phyloP scores from a whole-genome alignment of 2,329 filamentous ascomycete genomes.

The Trichophyton schoenleinii region DNA sequence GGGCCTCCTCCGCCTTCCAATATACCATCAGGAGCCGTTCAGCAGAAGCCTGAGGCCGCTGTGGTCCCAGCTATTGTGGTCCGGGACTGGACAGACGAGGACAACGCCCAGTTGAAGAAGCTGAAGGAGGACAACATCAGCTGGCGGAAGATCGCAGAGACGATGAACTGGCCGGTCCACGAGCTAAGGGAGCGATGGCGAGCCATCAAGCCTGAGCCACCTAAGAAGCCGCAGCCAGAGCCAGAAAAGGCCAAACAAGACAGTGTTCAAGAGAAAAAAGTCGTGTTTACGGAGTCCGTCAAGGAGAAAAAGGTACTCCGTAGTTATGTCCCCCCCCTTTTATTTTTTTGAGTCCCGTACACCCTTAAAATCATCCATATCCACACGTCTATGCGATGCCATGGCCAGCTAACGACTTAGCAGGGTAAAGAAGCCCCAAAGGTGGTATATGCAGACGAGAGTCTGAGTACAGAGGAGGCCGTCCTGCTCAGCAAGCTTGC shows the following conservation, averaged over 20 bases:
- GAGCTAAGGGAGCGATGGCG: slow-evolving; percentile 18
- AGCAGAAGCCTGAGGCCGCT: not conserved
- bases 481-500: slow-evolving; percentile 33
- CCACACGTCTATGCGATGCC: too few relatives aligned
- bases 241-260: slow-evolving; percentile 5
- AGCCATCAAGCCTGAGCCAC: slow-evolving; percentile 7
- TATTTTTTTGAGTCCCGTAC: not conserved
- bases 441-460: slow-evolving; percentile 17
- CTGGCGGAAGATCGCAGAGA: slow-evolving; percentile 17
- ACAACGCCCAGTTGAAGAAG: slow-evolving; percentile 15
- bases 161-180: slow-evolving; percentile 17
- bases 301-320: not conserved
- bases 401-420: not conserved
- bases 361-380: too few relatives aligned
- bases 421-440: slow-evolving; percentile 1
- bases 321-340: not conserved
- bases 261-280: not conserved
- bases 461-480: slow-evolving; percentile 19
- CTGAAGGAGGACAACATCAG: slow-evolving; percentile 15
- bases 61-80: not conserved
- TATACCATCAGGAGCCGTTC: not conserved
- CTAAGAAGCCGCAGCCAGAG: not conserved
- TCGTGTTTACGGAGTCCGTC: slow-evolving; percentile 11
- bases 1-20: not conserved
- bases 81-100: slow-evolving; percentile 15